These are phyloP conservation scores for Cladochytrium replicatum DNA, from an alignment of 192 early-diverging fungal species.

Conservation along the genomic window DNA sequence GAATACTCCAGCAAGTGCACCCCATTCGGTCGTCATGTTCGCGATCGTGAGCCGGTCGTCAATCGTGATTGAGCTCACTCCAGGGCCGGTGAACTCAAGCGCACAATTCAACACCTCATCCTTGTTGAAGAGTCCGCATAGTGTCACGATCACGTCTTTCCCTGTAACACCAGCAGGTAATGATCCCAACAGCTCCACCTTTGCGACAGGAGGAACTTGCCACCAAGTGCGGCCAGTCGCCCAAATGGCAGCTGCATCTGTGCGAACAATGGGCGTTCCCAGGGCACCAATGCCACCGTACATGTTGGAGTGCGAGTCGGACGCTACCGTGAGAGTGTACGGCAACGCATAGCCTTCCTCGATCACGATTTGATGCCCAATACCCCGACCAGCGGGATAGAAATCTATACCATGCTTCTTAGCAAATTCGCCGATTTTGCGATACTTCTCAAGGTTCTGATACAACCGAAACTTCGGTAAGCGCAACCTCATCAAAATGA, in stretches of 20 bases:
- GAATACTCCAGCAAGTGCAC: slow-evolving; percentile 93
- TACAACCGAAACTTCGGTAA: not conserved
- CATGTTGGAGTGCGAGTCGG: slow-evolving; percentile 99
- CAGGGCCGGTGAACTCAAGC: slow-evolving; percentile 84
- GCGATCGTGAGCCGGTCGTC: slow-evolving; percentile 92
- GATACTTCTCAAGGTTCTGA: slow-evolving; percentile 80
- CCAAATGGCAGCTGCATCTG: slow-evolving; percentile 98
- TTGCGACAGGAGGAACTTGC: slow-evolving; percentile 93
- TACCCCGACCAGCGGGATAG: slow-evolving; percentile 93
- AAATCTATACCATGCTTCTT: slow-evolving; percentile 71
- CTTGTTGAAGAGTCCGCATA: slow-evolving; percentile 85
- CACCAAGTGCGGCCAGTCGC: slow-evolving; percentile 97
- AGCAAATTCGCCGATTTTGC: slow-evolving; percentile 75
- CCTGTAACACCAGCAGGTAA: slow-evolving; percentile 80
- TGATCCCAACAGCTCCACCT: slow-evolving; percentile 74
- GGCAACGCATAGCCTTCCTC: slow-evolving; percentile 97
- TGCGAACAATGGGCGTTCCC: slow-evolving; percentile 95
- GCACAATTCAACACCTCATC: slow-evolving; percentile 96
- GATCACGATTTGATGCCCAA: slow-evolving; percentile 95
- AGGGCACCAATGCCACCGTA: slow-evolving; percentile 94
- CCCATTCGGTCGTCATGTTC: slow-evolving; percentile 99
- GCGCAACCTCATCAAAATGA: not conserved
- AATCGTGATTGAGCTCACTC: slow-evolving; percentile 53
- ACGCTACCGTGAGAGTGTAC: slow-evolving; percentile 84
- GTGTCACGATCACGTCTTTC: slow-evolving; percentile 92